Evolutionary conservation across 768 basidiomycete species (phyloP).

Genomic region (Podaxis carcinomalis): DNA sequence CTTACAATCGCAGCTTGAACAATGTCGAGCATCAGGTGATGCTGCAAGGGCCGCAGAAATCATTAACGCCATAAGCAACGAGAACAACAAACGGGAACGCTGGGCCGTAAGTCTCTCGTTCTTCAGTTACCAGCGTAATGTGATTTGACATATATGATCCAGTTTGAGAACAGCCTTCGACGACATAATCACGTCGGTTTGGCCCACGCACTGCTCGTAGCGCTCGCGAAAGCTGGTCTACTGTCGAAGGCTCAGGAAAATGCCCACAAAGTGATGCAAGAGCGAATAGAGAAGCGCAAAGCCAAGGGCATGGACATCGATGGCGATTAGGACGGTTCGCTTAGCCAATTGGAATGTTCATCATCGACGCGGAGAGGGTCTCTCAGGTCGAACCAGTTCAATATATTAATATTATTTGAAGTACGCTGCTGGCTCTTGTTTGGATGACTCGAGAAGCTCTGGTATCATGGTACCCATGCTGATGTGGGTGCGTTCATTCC

Average conservation of each 20-base stretch:
- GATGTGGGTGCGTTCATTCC: conserved; percentile 8
- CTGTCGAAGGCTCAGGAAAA: conserved; percentile 47
- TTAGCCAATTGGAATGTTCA: neutral
- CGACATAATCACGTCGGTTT: conserved; percentile 86
- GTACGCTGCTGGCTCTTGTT: neutral
- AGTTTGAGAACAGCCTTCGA: conserved; percentile 88
- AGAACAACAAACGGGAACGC: conserved; percentile 70
- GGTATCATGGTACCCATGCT: conserved; percentile 5
- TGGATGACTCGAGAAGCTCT: conserved; percentile 6
- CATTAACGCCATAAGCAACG: conserved; percentile 53
- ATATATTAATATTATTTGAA: conserved; percentile 10
- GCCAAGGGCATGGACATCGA: conserved; percentile 43
- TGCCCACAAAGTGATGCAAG: conserved; percentile 42
- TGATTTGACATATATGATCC: conserved; percentile 14
- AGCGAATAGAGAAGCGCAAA: conserved; percentile 40
- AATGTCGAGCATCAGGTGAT: conserved; percentile 38
- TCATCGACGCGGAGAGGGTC: neutral
- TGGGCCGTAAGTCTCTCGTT: conserved; percentile 65
- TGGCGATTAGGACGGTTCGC: conserved; percentile 30
- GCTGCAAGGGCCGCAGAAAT: conserved; percentile 46
- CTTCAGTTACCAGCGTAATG: conserved; percentile 10
- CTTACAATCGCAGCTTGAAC: conserved; percentile 56
- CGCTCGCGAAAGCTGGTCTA: conserved; percentile 67
- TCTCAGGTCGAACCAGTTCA: conserved; percentile 9
- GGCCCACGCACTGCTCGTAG: conserved; percentile 67